Base-by-base conservation (phyloP, 2,329 filamentous ascomycete species). In the Hymenoscyphus repandus region DNA sequence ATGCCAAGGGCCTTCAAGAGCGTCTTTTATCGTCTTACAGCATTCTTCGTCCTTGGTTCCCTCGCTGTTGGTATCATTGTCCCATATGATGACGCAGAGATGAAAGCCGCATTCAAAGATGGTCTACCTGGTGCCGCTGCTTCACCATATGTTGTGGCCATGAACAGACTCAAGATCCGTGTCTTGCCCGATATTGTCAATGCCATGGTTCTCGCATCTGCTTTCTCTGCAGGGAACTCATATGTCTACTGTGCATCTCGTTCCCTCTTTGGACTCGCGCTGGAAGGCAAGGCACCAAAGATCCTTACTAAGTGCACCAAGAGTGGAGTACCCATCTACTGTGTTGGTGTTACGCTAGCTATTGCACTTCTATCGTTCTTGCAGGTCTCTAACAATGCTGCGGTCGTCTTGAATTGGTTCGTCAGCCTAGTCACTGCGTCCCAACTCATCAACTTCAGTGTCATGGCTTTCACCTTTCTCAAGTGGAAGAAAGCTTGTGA, bases 1-100 rank as follows among this genome's bases (percentile, higher is more conserved):
- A 78, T 90, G 68, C 84, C 83, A 20, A 76, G 74, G 44, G 86
- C 86, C 0, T 89, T 80, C 70, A 87, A 86, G 59, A 81, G 81
- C 1, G 83, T 88, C 5, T 88, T 88, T 69, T 86, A 83, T 66
- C 81, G 86, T 40, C 74, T 90, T 41, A 83, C 80, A 2, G 69
- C 79, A 11, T 89, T 90, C 69, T 89, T 88, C 67, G 74, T 88
- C 20, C 74, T 85, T 2, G 83, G 84, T 3, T 79, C 82, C 2
- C 71, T 90, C 1, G 76, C 74, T 31, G 78, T 86, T 20, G 83
- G 82, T 9, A 83, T 87, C 43, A 66, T 86, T 41, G 74, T 88
- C 41, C 74, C 85, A 2, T 82, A 81, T 63, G 76, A 87, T 53
- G 82, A 87, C 59, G 61, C 70, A 0, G 73, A 72, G n/a, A 70